Conservation (phyloP, 805 yeast genomes). For the Candida orba region DNA sequence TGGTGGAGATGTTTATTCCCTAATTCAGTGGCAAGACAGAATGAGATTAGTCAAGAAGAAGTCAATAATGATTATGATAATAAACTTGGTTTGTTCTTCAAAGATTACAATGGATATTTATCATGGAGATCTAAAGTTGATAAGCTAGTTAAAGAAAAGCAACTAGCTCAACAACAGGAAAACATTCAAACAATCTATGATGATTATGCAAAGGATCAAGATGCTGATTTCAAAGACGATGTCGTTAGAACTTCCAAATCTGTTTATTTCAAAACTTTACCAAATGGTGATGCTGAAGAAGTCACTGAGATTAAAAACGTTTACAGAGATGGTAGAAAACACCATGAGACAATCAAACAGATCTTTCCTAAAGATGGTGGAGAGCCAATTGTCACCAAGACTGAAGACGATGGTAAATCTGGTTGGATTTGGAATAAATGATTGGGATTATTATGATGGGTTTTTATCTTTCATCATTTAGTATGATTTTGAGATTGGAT, state of each 20-base stretch:
- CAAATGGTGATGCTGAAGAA: constrained; percentile 38
- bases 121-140: constrained; percentile 60
- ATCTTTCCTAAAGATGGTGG: constrained; percentile 31
- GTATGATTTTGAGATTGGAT: not conserved
- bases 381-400: constrained; percentile 22
- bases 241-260: constrained; percentile 34
- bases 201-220: constrained; percentile 22
- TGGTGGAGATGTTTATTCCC: constrained; percentile 92
- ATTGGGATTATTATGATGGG: not conserved
- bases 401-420: constrained; percentile 2
- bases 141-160: constrained; percentile 34
- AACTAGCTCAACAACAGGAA: constrained; percentile 16
- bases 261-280: constrained; percentile 29
- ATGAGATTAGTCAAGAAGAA: constrained; percentile 47
- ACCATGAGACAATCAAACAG: constrained; percentile 31
- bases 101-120: constrained; percentile 54
- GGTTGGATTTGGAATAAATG: constrained; percentile 20
- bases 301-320: constrained; percentile 29
- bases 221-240: constrained; percentile 14
- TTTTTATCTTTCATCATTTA: not conserved
- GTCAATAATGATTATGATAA: constrained; percentile 39
- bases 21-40: constrained; percentile 29
- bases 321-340: constrained; percentile 37
- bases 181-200: constrained; percentile 12
- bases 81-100: constrained; percentile 53